These are phyloP conservation scores for Lunularia cruciata DNA, from an alignment of 225 moss, liverwort and hornwort genomes.

Conservation along the genomic window DNA sequence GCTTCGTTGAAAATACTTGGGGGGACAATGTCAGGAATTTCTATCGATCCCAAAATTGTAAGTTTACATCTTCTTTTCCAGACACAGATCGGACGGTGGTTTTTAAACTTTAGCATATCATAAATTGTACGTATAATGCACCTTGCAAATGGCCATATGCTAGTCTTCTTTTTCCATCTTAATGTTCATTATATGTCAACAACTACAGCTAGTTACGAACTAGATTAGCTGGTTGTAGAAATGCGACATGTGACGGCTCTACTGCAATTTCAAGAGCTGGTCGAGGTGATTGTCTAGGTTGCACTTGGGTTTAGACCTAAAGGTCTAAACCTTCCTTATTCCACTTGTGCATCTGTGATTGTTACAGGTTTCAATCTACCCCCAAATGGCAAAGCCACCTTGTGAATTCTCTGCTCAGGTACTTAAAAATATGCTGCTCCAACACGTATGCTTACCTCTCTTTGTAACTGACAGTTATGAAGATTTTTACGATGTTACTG, in stretches of 20 bases:
- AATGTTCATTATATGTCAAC: background rate
- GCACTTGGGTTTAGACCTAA: no score
- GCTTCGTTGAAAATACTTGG: constrained; percentile 78
- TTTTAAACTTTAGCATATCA: background rate
- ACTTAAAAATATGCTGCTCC: background rate
- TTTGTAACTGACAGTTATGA: no score
- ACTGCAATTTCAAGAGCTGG: no score
- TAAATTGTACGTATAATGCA: background rate
- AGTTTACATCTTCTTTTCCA: background rate
- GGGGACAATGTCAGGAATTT: constrained; percentile 88
- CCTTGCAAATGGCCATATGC: background rate
- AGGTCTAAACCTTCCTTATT: background rate
- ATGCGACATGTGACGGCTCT: no score
- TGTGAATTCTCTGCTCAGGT: constrained; percentile 87
- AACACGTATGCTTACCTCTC: no score
- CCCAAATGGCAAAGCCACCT: constrained; percentile 66
- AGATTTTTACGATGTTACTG: no score
- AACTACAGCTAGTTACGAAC: no score
- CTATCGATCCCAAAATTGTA: constrained; percentile 80
- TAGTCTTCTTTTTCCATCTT: background rate
- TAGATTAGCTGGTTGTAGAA: no score
- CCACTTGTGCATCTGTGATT: background rate
- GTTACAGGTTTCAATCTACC: constrained; percentile 63
- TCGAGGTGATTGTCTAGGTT: no score
- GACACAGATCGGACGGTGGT: background rate